phyloP scores from a whole-genome alignment of 257 asterid species.

The Nicotiana paniculata region DNA sequence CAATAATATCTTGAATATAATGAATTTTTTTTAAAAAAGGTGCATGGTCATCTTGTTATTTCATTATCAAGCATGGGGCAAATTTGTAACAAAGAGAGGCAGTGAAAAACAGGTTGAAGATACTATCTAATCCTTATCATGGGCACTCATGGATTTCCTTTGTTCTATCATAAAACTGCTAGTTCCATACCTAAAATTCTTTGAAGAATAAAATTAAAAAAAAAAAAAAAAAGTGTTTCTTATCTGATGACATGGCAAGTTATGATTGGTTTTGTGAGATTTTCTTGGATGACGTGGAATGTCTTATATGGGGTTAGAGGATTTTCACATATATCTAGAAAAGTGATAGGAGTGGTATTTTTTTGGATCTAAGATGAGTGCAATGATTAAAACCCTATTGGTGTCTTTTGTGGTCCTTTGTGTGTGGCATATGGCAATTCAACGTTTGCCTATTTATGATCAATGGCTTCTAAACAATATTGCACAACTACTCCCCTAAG shows the following conservation, averaged over 20 bases:
- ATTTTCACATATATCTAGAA: slow-evolving; percentile 52
- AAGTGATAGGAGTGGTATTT: slow-evolving; percentile 16
- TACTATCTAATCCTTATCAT: slow-evolving; percentile 21
- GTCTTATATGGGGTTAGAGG: slow-evolving; percentile 43
- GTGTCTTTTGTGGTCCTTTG: slow-evolving; percentile 27
- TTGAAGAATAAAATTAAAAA: not conserved
- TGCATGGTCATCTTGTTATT: not conserved
- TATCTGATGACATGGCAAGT: slow-evolving; percentile 44
- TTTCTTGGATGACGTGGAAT: slow-evolving; percentile 43
- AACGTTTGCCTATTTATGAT: slow-evolving; percentile 47
- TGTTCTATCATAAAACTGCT: not conserved
- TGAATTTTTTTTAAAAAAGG: not conserved
- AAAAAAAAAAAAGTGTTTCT: slow-evolving; percentile 18
- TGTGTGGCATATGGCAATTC: slow-evolving; percentile 49
- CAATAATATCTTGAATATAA: not conserved
- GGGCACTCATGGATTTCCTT: slow-evolving; percentile 31
- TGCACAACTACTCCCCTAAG: not conserved
- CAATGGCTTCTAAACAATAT: slow-evolving; percentile 23
- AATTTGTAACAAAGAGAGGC: not conserved
- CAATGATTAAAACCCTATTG: slow-evolving; percentile 55
- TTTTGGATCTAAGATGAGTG: slow-evolving; percentile 23
- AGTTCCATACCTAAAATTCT: slow-evolving; percentile 20
- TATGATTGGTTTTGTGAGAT: slow-evolving; percentile 23
- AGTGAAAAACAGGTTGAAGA: not conserved
- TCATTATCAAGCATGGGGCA: not conserved